Conservation (phyloP, 2,329 filamentous ascomycete genomes). For the Phaeosphaeria sp. region DNA sequence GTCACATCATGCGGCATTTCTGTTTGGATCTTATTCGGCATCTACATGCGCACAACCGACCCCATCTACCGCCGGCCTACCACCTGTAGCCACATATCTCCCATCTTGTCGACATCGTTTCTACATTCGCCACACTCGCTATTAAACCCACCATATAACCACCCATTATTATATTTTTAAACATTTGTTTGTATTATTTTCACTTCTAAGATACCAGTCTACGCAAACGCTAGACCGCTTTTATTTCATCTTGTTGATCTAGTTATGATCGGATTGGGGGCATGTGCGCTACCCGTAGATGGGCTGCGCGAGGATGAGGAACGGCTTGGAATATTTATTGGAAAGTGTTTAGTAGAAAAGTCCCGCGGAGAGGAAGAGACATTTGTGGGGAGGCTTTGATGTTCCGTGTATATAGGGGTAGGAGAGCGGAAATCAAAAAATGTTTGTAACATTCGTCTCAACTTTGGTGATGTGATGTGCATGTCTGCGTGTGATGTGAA, state of each 20-base stretch:
- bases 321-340: slow-evolving; percentile 33
- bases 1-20: slow-evolving; percentile 9
- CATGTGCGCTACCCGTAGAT: background rate
- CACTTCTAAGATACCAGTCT: slow-evolving; percentile 53
- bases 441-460: slow-evolving; percentile 27
- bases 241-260: slow-evolving; percentile 34
- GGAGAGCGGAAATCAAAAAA: slow-evolving; percentile 34
- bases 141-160: slow-evolving; percentile 34
- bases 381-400: slow-evolving; percentile 36
- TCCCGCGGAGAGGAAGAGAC: slow-evolving; percentile 13
- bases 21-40: slow-evolving; percentile 11
- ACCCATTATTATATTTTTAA: slow-evolving; percentile 37
- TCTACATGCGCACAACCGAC: slow-evolving; percentile 14
- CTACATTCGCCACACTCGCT: slow-evolving; percentile 48
- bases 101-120: slow-evolving; percentile 21
- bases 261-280: slow-evolving; percentile 12
- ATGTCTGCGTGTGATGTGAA: too few species aligned
- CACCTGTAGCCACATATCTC: slow-evolving; percentile 24
- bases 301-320: background rate
- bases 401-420: slow-evolving; percentile 39
- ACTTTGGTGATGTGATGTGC: too few species aligned
- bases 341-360: slow-evolving; percentile 12
- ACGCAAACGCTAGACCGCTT: slow-evolving; percentile 45
- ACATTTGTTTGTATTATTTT: slow-evolving; percentile 35
- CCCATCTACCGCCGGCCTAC: slow-evolving; percentile 23